These are phyloP conservation scores for Calocybe gambosa DNA, from an alignment of 1,284 basidiomycete genomes.

Conservation along the genomic window DNA sequence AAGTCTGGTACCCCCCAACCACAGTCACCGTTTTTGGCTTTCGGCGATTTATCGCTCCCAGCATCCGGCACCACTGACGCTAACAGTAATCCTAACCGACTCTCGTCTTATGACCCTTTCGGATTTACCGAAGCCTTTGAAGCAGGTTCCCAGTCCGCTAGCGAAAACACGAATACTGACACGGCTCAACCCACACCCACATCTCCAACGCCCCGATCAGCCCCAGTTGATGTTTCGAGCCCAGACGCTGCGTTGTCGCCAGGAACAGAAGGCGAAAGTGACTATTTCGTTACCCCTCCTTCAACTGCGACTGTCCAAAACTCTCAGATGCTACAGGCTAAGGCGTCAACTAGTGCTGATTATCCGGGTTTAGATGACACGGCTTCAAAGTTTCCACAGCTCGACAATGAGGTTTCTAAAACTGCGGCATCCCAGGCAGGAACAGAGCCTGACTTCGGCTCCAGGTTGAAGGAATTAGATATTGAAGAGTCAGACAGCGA, in stretches of 20 bases:
- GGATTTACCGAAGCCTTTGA: constrained; percentile 47
- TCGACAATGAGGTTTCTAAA: constrained; percentile 10
- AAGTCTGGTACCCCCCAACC: constrained; percentile 44
- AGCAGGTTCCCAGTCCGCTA: constrained; percentile 15
- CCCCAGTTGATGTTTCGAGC: constrained; percentile 6
- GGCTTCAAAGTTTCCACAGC: constrained; percentile 20
- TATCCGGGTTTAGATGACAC: constrained; percentile 31
- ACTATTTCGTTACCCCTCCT: constrained; percentile 58
- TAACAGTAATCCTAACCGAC: constrained; percentile 3
- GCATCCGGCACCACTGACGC: constrained; percentile 4
- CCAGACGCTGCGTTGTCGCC: constrained; percentile 23
- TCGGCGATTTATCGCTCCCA: constrained; percentile 34
- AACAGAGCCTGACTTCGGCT: constrained; percentile 44
- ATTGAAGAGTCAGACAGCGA: constrained; percentile 59
- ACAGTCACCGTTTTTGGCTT: constrained; percentile 52
- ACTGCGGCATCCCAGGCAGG: constrained; percentile 14
- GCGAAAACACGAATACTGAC: constrained; percentile 1
- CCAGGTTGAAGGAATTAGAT: constrained; percentile 60
- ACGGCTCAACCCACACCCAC: constrained; percentile 7
- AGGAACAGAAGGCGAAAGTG: constrained; percentile 38
- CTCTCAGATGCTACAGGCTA: constrained; percentile 19
- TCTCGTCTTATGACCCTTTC: constrained; percentile 43
- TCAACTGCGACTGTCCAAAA: constrained; percentile 32
- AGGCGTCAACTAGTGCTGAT: constrained; percentile 20
- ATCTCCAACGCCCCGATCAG: constrained; percentile 11